Evolutionary conservation across 805 yeast species (phyloP), one percentile per base, ranked within the genome.

Genomic region (Pichia nanzhaoensis): DNA sequence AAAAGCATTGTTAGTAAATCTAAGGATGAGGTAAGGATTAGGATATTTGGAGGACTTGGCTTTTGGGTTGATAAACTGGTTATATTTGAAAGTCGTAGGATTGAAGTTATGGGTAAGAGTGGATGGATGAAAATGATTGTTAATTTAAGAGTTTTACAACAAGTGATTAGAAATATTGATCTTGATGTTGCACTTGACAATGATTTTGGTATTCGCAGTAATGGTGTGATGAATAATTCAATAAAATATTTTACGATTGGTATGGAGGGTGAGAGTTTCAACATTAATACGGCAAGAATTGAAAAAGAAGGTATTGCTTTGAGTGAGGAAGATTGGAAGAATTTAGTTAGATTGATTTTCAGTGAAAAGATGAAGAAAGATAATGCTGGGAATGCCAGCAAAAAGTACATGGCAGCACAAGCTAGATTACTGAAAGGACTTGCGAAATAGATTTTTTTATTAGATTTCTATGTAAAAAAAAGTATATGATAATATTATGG

Each of bases 81-180:
- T 39, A 73, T 84, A 5, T 60, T 60, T 28, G 82, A 79, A 18
- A 73, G 84, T 4, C 65, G 66, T 21, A 61, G 73, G 43, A 67
- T 84, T 8, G 60, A 61, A 18, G 70, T 67, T 39, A 66, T 82
- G 54, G 82, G 80, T 58, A 63, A 64, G 17, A 70, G 73, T 49
- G 90, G 91, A 30, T 68, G 82, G 45, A 73, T 75, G 52, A 73
- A 76, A 51, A 65, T 84, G 49, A 64, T 77, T 47, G 67, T 78
- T 52, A 83, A 83, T 57, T 76, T 84, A 18, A 68, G 78, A 42
- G 79, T 83, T 1, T 61, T 83, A 36, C 88, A 81, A 62, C 90
- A 83, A 58, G 75, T 80, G 74, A 69, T 84, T 45, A 71, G 84
- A 48, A 77, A 75, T 48, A 70, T 82, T 30, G 71, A 48, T 39